Evolutionary conservation across 495 filamentous ascomycete genomes (phyloP).

Genomic region (Astrothelium subdiscretum): DNA sequence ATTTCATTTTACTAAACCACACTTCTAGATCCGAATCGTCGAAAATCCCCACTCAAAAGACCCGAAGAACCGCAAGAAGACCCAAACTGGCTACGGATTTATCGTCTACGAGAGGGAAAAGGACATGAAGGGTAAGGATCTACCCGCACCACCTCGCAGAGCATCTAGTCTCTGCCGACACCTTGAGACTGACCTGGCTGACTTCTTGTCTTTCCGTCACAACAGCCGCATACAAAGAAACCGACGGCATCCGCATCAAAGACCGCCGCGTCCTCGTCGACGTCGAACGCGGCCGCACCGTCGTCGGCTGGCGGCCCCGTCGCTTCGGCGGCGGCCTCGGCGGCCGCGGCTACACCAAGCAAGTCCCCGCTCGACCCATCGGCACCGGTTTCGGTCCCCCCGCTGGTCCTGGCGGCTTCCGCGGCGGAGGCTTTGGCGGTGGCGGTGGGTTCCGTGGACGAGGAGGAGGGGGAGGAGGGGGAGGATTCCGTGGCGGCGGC

Average conservation of each 20-base stretch:
- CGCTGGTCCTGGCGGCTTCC: slow-evolving; percentile 51
- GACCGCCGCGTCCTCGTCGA: slow-evolving; percentile 87
- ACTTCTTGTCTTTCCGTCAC: slow-evolving; percentile 20
- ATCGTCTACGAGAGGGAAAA: slow-evolving; percentile 95
- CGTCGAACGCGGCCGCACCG: slow-evolving; percentile 90
- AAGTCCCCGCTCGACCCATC: slow-evolving; percentile 58
- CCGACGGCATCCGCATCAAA: slow-evolving; percentile 85
- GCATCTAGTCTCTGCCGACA: slow-evolving; percentile 28
- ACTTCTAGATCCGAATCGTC: slow-evolving; percentile 71
- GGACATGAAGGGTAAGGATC: slow-evolving; percentile 95
- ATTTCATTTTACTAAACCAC: not conserved
- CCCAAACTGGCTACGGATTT: slow-evolving; percentile 87
- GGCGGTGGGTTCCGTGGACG: slow-evolving; percentile 45
- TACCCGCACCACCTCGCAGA: slow-evolving; percentile 10
- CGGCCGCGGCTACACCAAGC: slow-evolving; percentile 85
- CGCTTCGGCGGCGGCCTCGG: slow-evolving; percentile 88
- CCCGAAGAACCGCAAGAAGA: slow-evolving; percentile 68
- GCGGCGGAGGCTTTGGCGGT: slow-evolving; percentile 47
- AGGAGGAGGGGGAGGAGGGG: slow-evolving; percentile 33
- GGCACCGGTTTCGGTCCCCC: slow-evolving; percentile 44
- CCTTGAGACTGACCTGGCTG: slow-evolving; percentile 1
- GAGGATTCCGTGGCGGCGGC: slow-evolving; percentile 34
- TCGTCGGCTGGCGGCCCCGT: slow-evolving; percentile 86
- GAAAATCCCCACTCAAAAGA: slow-evolving; percentile 53
- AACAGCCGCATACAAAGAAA: slow-evolving; percentile 68